Evolutionary conservation across 1,284 basidiomycete species (phyloP), one percentile per base, ranked within the genome.

Genomic region (Anthracocystis setariae): DNA sequence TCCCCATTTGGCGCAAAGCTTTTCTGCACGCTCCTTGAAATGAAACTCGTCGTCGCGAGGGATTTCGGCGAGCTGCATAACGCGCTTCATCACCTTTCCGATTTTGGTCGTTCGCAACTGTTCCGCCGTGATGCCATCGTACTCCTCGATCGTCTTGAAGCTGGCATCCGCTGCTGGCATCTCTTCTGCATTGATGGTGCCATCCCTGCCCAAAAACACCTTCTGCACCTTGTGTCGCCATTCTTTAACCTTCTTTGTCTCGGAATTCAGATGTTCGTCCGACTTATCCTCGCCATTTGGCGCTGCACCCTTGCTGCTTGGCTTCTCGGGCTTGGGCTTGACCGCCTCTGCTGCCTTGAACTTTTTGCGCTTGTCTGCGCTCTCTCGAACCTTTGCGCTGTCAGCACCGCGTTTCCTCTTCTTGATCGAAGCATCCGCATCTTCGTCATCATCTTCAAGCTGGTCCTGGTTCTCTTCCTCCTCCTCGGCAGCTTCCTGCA

Each of bases 11-110:
- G 82, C 75, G 78, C 85, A 85, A 33, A 88, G 82, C 70, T 83
- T 84, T 51, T 82, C 71, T 4, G 86, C 85, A 32, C 94, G 90
- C 24, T 90, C 87, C 54, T 89, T 89, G 87, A 98, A 94, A 74
- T 91, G 87, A 86, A 90, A 92, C 82, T 95, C 90, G 35, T 88
- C 89, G 79, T 97, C 91, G 57, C 89, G 86, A 13, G 94, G 93
- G 23, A 96, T 89, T 25, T 70, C 79, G 18, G 85, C 69, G 20
- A 94, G 86, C 27, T 89, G 87, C 43, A 91, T 87, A 77, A 97
- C 94, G 84, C 93, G 92, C 81, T 93, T 92, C 92, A 97, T 94
- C 50, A 98, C 94, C 85, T 98, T 98, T 85, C 92, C 93, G 80
- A 98, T 96, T 87, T 97, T 97, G 67, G 94, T 94, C 86, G 90